Evolutionary conservation across 164 flowering plant species (phyloP), one percentile per base, ranked within the genome.

Genomic region (Magnolia sinica): DNA sequence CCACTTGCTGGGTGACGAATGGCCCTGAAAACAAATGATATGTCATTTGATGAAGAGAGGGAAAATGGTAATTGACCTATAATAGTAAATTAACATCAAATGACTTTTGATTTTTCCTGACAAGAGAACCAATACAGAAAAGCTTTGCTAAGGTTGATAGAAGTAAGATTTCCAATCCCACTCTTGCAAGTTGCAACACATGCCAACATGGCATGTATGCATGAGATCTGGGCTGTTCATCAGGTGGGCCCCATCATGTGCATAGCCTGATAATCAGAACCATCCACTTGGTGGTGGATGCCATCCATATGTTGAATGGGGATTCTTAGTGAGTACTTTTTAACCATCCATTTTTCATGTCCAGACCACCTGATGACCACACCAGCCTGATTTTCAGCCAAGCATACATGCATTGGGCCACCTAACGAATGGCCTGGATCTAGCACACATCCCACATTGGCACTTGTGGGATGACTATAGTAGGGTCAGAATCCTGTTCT

Each of bases 1-100:
- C 98, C 97, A 80, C 99, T 93, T 37, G 99, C 98, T 74, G 99
- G 99, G 86, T 96, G 99, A 64, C 99, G 87, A 78, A 96, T 92
- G 45, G 99, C 99, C 99, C 98, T 93, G 89, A 75, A 85, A 83
- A 76, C 19, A 76, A 64, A 74, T 23, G 24, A 9, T 16, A 68
- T 37, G 19, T 37, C 14, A 55, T 55, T 24, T 68, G 6, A 29
- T 22, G 50, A 68, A 50, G 6, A 68, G 9, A 75, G 64, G 64
- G 14, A 74, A 23, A 52, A 27, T 50, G 61, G 27, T 23, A 7
- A 63, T 64, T 24, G 73, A 71, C 7, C 70, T n/a, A 22, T 68
- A 72, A 65, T 31, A 19, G 66, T 3, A 37, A 37, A 37, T 37
- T 37, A 37, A 37, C 45, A 37, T 37, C 45, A 37, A 37, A 37